Evolutionary conservation across 768 basidiomycete genomes (phyloP).

Genomic region (Rhizopogon vinicolor): DNA sequence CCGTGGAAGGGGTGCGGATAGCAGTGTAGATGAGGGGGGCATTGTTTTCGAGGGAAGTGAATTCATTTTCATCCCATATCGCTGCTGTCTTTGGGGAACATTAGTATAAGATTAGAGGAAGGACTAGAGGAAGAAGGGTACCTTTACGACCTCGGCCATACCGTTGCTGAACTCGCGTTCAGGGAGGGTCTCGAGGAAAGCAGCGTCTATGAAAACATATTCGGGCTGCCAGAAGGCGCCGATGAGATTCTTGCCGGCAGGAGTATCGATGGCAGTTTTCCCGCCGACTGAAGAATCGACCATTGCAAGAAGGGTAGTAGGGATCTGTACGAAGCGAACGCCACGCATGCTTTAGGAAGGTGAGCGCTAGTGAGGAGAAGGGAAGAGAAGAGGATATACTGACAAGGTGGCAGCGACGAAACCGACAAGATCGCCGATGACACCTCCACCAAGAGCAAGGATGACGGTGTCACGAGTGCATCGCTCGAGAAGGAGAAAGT

Average conservation of each 20-base stretch:
- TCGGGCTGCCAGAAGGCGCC: conserved; percentile 98
- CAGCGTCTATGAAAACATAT: conserved; percentile 95
- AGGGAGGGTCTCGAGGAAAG: conserved; percentile 92
- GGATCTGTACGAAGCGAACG: conserved; percentile 91
- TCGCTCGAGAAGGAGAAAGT: conserved; percentile 81
- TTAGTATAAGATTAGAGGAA: not conserved
- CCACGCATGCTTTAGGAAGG: conserved; percentile 83
- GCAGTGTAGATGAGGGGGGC: conserved; percentile 84
- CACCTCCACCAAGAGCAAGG: conserved; percentile 92
- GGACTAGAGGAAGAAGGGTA: conserved; percentile 25
- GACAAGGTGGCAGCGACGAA: conserved; percentile 97
- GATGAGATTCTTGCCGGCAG: conserved; percentile 96
- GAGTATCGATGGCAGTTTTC: conserved; percentile 99
- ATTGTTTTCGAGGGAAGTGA: conserved; percentile 81
- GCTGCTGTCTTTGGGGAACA: conserved; percentile 74
- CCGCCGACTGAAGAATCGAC: conserved; percentile 97
- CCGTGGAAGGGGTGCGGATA: conserved; percentile 53
- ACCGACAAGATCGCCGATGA: conserved; percentile 94
- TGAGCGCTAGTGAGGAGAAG: not conserved
- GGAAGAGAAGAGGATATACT: conserved; percentile 22
- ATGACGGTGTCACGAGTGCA: conserved; percentile 94
- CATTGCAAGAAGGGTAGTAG: conserved; percentile 96
- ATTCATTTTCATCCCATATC: conserved; percentile 95
- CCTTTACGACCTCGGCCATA: conserved; percentile 98
- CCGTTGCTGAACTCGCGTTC: conserved; percentile 95